Conservation (phyloP, 495 filamentous ascomycete genomes). For the Acidiella bohemica region DNA sequence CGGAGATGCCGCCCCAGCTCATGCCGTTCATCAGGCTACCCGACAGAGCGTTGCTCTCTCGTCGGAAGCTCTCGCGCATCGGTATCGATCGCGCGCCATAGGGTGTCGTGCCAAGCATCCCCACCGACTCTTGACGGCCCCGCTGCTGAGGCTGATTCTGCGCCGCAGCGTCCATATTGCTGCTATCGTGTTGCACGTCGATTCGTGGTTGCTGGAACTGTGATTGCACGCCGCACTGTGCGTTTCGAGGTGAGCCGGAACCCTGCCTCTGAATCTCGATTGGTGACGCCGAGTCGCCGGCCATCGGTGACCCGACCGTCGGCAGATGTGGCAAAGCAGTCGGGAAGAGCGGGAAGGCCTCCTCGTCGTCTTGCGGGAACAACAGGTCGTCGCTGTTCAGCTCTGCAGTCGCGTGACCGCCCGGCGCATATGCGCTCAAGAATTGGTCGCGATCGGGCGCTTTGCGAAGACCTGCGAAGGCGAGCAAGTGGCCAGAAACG, state of each 20-base stretch:
- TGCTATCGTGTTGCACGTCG: conserved; percentile 20
- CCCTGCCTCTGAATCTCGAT: conserved; percentile 42
- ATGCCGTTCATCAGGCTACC: conserved; percentile 83
- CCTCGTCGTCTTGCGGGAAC: conserved; percentile 21
- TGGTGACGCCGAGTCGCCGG: conserved; percentile 31
- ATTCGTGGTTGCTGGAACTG: conserved; percentile 41
- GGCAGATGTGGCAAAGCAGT: conserved; percentile 18
- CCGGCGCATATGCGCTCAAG: neutral
- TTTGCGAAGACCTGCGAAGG: neutral
- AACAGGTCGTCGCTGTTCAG: conserved; percentile 23
- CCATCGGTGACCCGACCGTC: conserved; percentile 29
- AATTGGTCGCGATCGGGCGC: neutral
- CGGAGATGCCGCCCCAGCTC: conserved; percentile 95
- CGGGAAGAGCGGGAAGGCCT: conserved; percentile 35
- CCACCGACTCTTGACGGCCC: conserved; percentile 61
- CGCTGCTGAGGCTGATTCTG: conserved; percentile 46
- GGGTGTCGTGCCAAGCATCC: conserved; percentile 32
- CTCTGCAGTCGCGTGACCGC: conserved; percentile 1
- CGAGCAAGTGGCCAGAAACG: neutral
- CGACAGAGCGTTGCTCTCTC: conserved; percentile 57
- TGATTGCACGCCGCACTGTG: conserved; percentile 50
- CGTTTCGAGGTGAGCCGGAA: conserved; percentile 49
- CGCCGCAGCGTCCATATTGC: conserved; percentile 26
- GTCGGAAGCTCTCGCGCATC: conserved; percentile 59
- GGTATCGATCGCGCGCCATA: conserved; percentile 78